These are phyloP conservation scores for Talaromyces sp. DNA, from an alignment of 2,329 filamentous ascomycete species.

Conservation along the genomic window DNA sequence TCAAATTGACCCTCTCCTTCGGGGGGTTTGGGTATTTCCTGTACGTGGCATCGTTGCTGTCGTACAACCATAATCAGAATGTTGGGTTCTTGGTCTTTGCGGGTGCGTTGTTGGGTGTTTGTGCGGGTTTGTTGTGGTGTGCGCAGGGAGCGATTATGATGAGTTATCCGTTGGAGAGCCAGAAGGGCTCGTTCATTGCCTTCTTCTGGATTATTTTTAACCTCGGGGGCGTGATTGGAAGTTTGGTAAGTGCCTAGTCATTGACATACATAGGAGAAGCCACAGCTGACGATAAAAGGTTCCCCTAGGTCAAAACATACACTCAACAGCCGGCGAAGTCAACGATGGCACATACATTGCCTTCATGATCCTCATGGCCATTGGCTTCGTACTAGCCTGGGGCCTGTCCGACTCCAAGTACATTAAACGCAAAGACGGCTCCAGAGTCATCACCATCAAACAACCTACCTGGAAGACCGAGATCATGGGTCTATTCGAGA, in stretches of 20 bases:
- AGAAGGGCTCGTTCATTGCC: slow-evolving; percentile 85
- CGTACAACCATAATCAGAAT: slow-evolving; percentile 51
- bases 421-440: slow-evolving; percentile 73
- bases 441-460: slow-evolving; percentile 81
- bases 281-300: slow-evolving; percentile 28
- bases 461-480: slow-evolving; percentile 84
- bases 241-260: slow-evolving; percentile 50
- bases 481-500: slow-evolving; percentile 70
- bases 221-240: slow-evolving; percentile 81
- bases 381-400: slow-evolving; percentile 67
- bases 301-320: slow-evolving; percentile 47
- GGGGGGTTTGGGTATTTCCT: slow-evolving; percentile 50
- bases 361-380: slow-evolving; percentile 77
- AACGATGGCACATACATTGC: slow-evolving; percentile 80
- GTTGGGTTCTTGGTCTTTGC: slow-evolving; percentile 49
- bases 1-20: slow-evolving; percentile 43
- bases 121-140: slow-evolving; percentile 50
- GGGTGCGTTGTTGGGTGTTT: slow-evolving; percentile 49
- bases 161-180: slow-evolving; percentile 75
- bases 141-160: slow-evolving; percentile 60
- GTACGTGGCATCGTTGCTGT: slow-evolving; percentile 49
- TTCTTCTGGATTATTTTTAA: slow-evolving; percentile 97
- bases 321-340: slow-evolving; percentile 39
- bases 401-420: slow-evolving; percentile 67
- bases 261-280: neutral